Evolutionary conservation across 176 grass and related monocot genomes (phyloP).

Genomic region (Ensete glaucum): DNA sequence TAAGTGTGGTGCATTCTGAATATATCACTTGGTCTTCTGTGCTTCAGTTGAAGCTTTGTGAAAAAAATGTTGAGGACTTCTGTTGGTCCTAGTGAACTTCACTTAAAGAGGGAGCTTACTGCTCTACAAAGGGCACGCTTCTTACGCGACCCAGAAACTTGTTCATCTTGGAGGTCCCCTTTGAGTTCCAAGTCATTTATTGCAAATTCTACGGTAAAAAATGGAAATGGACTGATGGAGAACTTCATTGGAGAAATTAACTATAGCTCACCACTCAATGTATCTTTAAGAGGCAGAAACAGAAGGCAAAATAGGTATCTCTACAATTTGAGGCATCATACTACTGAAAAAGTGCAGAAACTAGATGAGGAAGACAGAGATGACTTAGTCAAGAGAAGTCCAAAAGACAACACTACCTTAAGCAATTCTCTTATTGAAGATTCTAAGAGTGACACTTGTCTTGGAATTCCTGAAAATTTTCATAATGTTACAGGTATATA

Average conservation of each 20-base stretch:
- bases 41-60: neutral
- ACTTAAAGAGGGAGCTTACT: constrained; percentile 57
- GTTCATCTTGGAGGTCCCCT: constrained; percentile 53
- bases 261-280: constrained; percentile 10
- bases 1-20: too few relatives aligned
- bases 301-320: constrained; percentile 49
- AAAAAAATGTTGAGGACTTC: constrained; percentile 36
- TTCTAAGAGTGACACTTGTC: constrained; percentile 37
- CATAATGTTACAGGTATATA: constrained; percentile 36
- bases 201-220: constrained; percentile 24
- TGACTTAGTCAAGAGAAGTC: constrained; percentile 31
- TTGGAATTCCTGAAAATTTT: constrained; percentile 28
- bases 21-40: too few relatives aligned
- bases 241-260: constrained; percentile 21
- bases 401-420: constrained; percentile 15
- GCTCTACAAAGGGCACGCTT: constrained; percentile 38
- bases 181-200: constrained; percentile 32
- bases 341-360: constrained; percentile 53
- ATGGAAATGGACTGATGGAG: constrained; percentile 14
- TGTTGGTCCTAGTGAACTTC: constrained; percentile 63
- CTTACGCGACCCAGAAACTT: constrained; percentile 51
- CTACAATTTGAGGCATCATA: constrained; percentile 71
- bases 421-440: constrained; percentile 30
- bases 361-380: constrained; percentile 42
- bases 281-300: constrained; percentile 34